phyloP scores from a whole-genome alignment of 139 green algal genomes.

The Spirogloea muscicola region DNA sequence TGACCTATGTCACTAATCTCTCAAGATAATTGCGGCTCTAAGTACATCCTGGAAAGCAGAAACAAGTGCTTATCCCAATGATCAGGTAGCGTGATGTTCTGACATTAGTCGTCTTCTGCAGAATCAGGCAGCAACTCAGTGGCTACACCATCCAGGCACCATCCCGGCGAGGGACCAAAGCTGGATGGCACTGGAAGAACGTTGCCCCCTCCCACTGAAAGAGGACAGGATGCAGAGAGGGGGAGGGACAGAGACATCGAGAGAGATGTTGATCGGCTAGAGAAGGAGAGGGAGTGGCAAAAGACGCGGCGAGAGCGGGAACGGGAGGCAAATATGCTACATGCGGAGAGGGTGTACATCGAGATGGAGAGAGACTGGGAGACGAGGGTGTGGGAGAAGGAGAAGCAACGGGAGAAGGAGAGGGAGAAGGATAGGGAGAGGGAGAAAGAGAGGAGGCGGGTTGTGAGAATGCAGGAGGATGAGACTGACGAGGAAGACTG shows the following conservation, averaged over 20 bases:
- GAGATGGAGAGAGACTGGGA: constrained; percentile 26
- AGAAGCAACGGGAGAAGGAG: constrained; percentile 22
- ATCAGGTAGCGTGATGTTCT: too few relatives aligned
- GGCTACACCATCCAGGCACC: too few relatives aligned
- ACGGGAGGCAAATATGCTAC: neutral
- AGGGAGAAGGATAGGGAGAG: constrained; percentile 32
- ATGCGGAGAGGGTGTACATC: constrained; percentile 5
- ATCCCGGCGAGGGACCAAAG: too few relatives aligned
- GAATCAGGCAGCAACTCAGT: too few relatives aligned
- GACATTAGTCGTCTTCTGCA: too few relatives aligned
- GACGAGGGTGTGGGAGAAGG: constrained; percentile 22
- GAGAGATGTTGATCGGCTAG: constrained; percentile 9
- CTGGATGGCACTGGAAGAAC: too few relatives aligned
- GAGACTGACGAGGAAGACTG: constrained; percentile 17
- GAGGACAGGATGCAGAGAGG: neutral
- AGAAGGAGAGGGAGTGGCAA: constrained; percentile 18
- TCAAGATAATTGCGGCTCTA: too few relatives aligned
- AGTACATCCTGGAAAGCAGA: too few relatives aligned
- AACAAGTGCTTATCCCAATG: too few relatives aligned
- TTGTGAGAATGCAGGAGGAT: constrained; percentile 13
- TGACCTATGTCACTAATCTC: too few relatives aligned
- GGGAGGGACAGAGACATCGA: constrained; percentile 11
- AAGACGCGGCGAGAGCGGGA: constrained; percentile 5
- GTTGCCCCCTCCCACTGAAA: too few relatives aligned
- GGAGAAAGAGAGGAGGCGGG: constrained; percentile 2